Percentiles rank a stretch among this genome's conserved stretches.
These are phyloP conservation scores for Paraurostyla sp. DNA, from an alignment of 73 alveolate species.

Conservation along the genomic window DNA sequence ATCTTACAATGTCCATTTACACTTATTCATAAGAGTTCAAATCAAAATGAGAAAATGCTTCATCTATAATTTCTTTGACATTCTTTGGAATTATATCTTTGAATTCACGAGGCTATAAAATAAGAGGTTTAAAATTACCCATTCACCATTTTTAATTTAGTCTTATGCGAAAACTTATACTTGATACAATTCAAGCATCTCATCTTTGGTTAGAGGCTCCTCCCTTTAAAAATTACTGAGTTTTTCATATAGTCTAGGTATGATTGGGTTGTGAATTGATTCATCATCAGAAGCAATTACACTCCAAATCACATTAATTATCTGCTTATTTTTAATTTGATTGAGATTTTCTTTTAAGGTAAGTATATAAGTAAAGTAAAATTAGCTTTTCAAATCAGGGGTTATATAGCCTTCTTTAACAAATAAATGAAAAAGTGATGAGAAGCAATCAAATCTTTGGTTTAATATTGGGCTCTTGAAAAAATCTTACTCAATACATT, in stretches of 20 bases:
- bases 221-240: not conserved
- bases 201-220: not conserved
- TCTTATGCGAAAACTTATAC: not conserved
- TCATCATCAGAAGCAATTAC: not conserved
- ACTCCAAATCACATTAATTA: not conserved
- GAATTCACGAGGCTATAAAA: not conserved
- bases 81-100: not conserved
- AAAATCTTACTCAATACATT: not conserved
- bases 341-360: not conserved
- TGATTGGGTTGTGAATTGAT: not conserved
- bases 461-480: not conserved
- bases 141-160: not conserved
- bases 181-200: not conserved
- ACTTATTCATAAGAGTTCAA: not conserved
- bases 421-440: not conserved
- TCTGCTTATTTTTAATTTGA: not conserved
- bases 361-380: not conserved
- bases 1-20: not conserved
- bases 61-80: not conserved
- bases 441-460: not conserved
- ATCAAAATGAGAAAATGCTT: not conserved
- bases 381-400: not conserved
- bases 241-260: not conserved
- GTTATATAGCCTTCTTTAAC: not conserved
- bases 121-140: not conserved